These are phyloP conservation scores for Amanita jacksonii DNA, from an alignment of 768 basidiomycete genomes.

Conservation along the genomic window DNA sequence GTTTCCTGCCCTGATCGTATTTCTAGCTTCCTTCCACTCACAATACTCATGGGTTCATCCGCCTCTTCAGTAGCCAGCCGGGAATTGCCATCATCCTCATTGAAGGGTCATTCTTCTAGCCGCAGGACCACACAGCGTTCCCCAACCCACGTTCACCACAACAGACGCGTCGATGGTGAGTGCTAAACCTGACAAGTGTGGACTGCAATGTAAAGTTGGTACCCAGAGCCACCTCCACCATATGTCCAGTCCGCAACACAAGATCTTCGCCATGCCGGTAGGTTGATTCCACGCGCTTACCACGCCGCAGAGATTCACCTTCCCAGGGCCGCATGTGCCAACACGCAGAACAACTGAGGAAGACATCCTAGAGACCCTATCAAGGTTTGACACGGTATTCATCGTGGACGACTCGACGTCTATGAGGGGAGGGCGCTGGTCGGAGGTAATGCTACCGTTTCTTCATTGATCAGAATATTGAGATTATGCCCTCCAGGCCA, in stretches of 20 bases:
- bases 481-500: constrained; percentile 23
- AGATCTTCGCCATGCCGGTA: too few relatives aligned
- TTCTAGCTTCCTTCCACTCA: too few relatives aligned
- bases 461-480: constrained; percentile 2
- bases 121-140: too few relatives aligned
- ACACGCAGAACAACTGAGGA: neutral
- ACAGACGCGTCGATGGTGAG: neutral
- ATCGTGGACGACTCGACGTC: constrained; percentile 54
- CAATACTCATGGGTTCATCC: constrained; percentile 1
- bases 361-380: neutral
- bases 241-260: neutral
- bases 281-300: too few relatives aligned
- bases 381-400: constrained; percentile 43
- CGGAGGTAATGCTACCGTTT: constrained; percentile 27
- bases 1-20: too few relatives aligned
- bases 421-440: constrained; percentile 42
- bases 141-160: neutral
- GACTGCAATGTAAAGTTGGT: neutral
- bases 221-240: neutral
- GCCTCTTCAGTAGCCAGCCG: neutral
- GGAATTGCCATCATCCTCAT: too few relatives aligned
- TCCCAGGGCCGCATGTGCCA: neutral
- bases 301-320: too few relatives aligned
- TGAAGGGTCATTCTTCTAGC: too few relatives aligned
- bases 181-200: neutral